Evolutionary conservation across 129 eudicot species (phyloP).

Genomic region (Cynara cardunculus): DNA sequence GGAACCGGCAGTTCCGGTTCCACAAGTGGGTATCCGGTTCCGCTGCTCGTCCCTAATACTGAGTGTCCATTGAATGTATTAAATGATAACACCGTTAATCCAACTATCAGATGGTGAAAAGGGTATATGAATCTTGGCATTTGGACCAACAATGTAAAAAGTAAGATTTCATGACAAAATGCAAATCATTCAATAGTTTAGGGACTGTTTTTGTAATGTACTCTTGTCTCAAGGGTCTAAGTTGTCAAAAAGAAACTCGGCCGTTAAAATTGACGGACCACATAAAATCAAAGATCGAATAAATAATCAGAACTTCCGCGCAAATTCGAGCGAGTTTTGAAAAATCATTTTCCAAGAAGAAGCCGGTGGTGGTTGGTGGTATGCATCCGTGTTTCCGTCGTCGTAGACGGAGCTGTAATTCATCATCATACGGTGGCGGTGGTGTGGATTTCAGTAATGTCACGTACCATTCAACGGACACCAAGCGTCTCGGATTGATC

Average conservation of each 20-base stretch:
- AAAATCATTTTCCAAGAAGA: not conserved
- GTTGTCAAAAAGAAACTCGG: not conserved
- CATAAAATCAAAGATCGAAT: not conserved
- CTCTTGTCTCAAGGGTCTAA: not conserved
- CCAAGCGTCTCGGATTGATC: not conserved
- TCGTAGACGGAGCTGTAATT: not conserved
- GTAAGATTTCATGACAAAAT: not conserved
- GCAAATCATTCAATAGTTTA: not conserved
- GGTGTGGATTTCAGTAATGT: not conserved
- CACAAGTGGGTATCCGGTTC: too few species aligned
- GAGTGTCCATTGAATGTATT: too few species aligned
- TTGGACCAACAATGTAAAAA: not conserved
- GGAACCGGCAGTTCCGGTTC: too few species aligned
- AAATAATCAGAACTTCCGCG: not conserved
- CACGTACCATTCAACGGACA: slow-evolving; percentile 1
- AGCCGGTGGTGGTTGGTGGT: not conserved
- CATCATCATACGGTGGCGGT: not conserved
- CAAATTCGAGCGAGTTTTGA: not conserved
- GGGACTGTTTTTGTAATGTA: not conserved
- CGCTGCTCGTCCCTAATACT: too few species aligned
- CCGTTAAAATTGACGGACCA: not conserved
- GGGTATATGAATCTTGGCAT: not conserved
- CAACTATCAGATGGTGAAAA: not conserved
- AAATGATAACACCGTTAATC: not conserved
- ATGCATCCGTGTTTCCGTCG: not conserved